A percentile compares a stretch with the other conserved stretches of the same genome.
These are phyloP conservation scores for Typha latifolia DNA, from an alignment of 176 grass and related monocot genomes.

Conservation along the genomic window DNA sequence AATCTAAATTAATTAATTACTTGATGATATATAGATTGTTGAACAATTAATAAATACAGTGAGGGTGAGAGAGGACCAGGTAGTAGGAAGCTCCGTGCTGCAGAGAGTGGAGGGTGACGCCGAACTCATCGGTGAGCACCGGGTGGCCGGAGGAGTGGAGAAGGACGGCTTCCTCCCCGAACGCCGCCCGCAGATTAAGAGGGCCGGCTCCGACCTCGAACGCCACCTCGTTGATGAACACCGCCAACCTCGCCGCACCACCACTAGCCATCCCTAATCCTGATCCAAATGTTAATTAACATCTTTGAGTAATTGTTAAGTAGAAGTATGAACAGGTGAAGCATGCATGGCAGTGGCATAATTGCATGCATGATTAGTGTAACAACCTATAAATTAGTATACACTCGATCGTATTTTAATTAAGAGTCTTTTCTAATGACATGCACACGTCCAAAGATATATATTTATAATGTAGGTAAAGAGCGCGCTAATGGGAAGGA, in stretches of 20 bases:
- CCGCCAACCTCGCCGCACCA: conserved; percentile 1
- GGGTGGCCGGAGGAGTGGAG: conserved; percentile 35
- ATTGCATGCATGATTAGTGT: too few species aligned
- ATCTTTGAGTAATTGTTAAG: background rate
- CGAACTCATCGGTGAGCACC: conserved; percentile 26
- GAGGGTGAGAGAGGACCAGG: conserved; percentile 1
- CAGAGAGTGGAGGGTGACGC: conserved; percentile 35
- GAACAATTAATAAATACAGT: too few species aligned
- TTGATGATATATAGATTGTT: too few species aligned
- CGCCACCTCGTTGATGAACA: conserved; percentile 38
- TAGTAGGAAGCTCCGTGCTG: conserved; percentile 43
- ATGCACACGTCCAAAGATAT: too few species aligned
- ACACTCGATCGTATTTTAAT: too few species aligned
- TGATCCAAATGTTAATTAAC: background rate
- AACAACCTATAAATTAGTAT: too few species aligned
- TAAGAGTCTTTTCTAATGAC: too few species aligned
- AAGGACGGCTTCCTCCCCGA: conserved; percentile 27
- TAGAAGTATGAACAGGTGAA: too few species aligned
- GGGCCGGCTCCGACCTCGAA: conserved; percentile 18
- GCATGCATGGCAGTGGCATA: too few species aligned
- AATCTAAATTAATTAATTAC: too few species aligned
- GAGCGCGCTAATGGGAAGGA: too few species aligned
- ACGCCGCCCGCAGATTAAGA: conserved; percentile 24
- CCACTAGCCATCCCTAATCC: background rate
- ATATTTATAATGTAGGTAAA: too few species aligned